phyloP scores from a whole-genome alignment of 176 grass and related monocot genomes.

The Hyparrhenia diplandra region DNA sequence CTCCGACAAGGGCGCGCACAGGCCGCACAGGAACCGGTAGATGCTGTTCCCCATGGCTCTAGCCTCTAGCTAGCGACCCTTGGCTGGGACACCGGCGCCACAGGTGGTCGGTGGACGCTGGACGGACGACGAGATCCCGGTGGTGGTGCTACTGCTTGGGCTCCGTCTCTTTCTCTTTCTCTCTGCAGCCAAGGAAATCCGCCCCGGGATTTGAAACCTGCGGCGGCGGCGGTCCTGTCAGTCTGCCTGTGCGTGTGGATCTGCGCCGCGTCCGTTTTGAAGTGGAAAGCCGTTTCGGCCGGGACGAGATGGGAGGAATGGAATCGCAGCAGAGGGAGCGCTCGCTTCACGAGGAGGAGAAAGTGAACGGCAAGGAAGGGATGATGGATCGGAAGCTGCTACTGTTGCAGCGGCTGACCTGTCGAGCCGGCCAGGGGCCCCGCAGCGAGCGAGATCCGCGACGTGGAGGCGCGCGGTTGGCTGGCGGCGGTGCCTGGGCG shows the following conservation, averaged over 20 bases:
- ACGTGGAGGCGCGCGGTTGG: not conserved
- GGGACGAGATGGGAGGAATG: not conserved
- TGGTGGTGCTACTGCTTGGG: not conserved
- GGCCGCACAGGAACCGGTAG: constrained; percentile 52
- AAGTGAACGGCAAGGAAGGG: not conserved
- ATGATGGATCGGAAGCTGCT: not conserved
- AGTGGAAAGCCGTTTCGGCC: not conserved
- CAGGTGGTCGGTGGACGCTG: too few relatives aligned
- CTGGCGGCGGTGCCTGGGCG: not conserved
- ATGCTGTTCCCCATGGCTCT: constrained; percentile 85
- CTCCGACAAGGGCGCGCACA: constrained; percentile 24
- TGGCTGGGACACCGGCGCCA: not conserved
- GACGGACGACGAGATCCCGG: not conserved
- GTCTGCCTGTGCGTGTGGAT: not conserved
- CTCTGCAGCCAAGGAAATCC: not conserved
- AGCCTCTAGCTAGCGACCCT: not conserved
- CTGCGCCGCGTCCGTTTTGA: constrained; percentile 23
- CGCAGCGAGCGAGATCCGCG: not conserved
- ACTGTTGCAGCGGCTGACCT: not conserved
- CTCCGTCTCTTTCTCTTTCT: not conserved
- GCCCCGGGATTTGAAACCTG: constrained; percentile 32
- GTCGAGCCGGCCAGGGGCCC: not conserved
- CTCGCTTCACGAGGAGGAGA: constrained; percentile 40
- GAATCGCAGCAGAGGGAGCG: not conserved
- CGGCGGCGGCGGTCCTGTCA: not conserved